Conservation (phyloP, 2,329 filamentous ascomycete genomes). For the Trichophyton schoenleinii region DNA sequence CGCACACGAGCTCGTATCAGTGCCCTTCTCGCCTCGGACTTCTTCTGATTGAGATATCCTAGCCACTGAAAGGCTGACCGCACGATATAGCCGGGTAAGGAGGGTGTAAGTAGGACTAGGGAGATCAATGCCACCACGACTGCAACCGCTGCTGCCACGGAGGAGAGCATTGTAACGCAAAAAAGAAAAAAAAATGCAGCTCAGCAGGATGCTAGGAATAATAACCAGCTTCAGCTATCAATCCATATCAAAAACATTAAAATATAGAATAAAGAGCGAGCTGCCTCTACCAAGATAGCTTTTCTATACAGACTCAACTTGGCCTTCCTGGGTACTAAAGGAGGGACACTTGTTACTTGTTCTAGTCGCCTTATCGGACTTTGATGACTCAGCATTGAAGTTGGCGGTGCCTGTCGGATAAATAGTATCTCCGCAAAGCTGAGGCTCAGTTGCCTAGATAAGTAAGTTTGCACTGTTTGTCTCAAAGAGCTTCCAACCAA, state of each 20-base stretch:
- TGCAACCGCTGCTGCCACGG: slow-evolving; percentile 23
- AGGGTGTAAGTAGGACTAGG: slow-evolving; percentile 25
- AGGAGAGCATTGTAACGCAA: slow-evolving; percentile 11
- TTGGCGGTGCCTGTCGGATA: background rate
- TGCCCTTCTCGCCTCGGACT: slow-evolving; percentile 49
- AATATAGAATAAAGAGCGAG: background rate
- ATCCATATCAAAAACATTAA: background rate
- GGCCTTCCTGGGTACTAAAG: no score
- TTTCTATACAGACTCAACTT: no score
- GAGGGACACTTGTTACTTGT: no score
- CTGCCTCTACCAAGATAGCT: background rate
- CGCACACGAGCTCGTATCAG: slow-evolving; percentile 40
- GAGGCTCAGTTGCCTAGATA: no score
- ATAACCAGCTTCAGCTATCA: background rate
- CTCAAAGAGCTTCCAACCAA: background rate
- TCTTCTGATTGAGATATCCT: slow-evolving; percentile 51
- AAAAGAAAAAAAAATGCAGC: background rate
- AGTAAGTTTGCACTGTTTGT: background rate
- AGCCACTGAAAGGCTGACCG: slow-evolving; percentile 30
- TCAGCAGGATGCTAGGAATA: background rate
- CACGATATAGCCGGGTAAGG: slow-evolving; percentile 23
- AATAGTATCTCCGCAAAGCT: background rate
- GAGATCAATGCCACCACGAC: slow-evolving; percentile 23
- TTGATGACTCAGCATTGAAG: background rate
- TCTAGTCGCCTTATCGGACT: background rate